Base-by-base conservation (phyloP, 1,284 basidiomycete species). In the Termitomyces sp. region DNA sequence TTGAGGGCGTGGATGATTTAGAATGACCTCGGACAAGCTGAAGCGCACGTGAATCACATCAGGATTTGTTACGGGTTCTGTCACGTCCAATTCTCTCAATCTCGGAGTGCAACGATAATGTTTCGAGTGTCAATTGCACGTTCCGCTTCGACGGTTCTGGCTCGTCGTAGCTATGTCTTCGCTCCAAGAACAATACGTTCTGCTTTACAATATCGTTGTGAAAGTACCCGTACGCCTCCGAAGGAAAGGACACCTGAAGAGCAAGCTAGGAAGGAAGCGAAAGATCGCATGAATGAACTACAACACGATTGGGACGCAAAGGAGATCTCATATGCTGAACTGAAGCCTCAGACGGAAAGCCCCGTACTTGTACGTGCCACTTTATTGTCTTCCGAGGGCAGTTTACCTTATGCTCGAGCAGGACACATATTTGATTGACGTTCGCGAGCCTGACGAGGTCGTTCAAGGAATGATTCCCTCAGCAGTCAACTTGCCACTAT, bases 391-490 rank as follows among this genome's bases (percentile, higher is more conserved):
- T 52, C 30, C 33, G 8, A 6, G 21, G 15, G 44, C 6, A 19
- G 24, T 44, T 44, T 21, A n/a, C 36, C 19, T 42, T 40, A 52
- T 52, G 56, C 51, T 52, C 44, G 39, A 46, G 21, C 61, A 95
- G 92, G 77, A 91, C 59, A 76, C 86, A n/a, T 90, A 89, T 66
- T 65, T 95, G 52, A 84, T 96, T 56, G 93, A 99, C 70, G 95
- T 99, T 6, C 87, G 97, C 31, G 97, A 99, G 70, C 90, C 89
- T 3, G 85, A 93, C 61, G 97, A 99, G 71, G 92, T 95, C 34
- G 81, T 89, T 2, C 91, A 96, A 69, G 96, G 97, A 28, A 90
- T 90, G 67, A 98, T 99, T 65, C 97, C 97, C 3, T 94, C 92
- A 10, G 83, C 95, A 5, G 94, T 99, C 64, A 95, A 96, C 69